phyloP scores from a whole-genome alignment of 257 asterid genomes.

The Solanum sparsipilum region DNA sequence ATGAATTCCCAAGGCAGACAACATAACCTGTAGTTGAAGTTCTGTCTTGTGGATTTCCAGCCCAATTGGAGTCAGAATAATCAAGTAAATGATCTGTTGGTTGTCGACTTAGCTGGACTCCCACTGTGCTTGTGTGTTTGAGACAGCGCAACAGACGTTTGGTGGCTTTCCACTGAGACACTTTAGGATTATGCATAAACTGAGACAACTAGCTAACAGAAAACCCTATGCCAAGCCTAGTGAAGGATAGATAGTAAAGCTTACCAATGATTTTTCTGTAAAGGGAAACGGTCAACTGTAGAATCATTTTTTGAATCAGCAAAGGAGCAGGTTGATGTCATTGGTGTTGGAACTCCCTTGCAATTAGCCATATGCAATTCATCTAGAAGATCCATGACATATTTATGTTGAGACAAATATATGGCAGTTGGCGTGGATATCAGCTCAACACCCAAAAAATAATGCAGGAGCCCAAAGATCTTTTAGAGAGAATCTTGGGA shows the following conservation, averaged over 20 bases:
- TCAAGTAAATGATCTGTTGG: not conserved
- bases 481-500: not conserved
- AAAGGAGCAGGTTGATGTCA: not conserved
- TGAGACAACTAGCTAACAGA: not conserved
- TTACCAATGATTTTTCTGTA: not conserved
- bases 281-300: not conserved
- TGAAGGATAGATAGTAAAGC: not conserved
- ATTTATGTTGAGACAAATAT: not conserved
- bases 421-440: not conserved
- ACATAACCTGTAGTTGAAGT: not conserved
- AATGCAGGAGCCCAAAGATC: not conserved
- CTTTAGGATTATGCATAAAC: not conserved
- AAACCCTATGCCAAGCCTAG: not conserved
- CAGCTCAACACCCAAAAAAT: not conserved
- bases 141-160: not conserved
- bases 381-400: not conserved
- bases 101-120: not conserved
- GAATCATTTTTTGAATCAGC: not conserved
- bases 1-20: not conserved
- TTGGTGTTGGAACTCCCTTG: not conserved
- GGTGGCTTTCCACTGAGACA: not conserved
- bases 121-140: not conserved
- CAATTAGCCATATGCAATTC: not conserved
- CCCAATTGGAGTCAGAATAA: not conserved
- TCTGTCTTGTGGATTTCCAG: not conserved